phyloP scores from a whole-genome alignment of 495 filamentous ascomycete species.

The Xylaria sp. region DNA sequence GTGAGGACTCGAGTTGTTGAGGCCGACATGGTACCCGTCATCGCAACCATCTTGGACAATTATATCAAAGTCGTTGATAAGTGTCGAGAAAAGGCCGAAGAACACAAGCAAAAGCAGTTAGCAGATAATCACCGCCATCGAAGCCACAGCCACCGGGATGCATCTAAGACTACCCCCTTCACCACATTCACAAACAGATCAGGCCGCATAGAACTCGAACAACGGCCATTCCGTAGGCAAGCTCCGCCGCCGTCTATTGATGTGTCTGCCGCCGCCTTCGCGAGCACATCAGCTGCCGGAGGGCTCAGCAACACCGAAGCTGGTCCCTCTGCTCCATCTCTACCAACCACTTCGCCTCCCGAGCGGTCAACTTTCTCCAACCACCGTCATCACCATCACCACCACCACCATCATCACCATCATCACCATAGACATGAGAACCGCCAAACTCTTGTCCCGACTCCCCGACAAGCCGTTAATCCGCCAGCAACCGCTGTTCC shows the following conservation, averaged over 20 bases:
- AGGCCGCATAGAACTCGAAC: slow-evolving; percentile 50
- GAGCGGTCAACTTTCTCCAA: slow-evolving; percentile 70
- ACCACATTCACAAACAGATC: slow-evolving; percentile 60
- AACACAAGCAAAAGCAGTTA: slow-evolving; percentile 60
- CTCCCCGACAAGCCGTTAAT: slow-evolving; percentile 64
- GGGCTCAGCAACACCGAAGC: slow-evolving; percentile 54
- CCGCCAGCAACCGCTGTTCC: slow-evolving; percentile 72
- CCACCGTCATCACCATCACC: slow-evolving; percentile 57
- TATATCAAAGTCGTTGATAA: slow-evolving; percentile 96
- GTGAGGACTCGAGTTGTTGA: slow-evolving; percentile 95
- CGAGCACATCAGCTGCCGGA: slow-evolving; percentile 52
- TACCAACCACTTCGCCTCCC: slow-evolving; percentile 74
- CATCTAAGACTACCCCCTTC: slow-evolving; percentile 55
- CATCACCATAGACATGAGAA: slow-evolving; percentile 66
- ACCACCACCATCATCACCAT: slow-evolving; percentile 67
- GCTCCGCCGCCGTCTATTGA: slow-evolving; percentile 55
- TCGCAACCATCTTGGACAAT: slow-evolving; percentile 98
- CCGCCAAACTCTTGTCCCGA: slow-evolving; percentile 60
- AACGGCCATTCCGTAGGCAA: slow-evolving; percentile 54
- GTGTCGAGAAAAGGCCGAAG: slow-evolving; percentile 82
- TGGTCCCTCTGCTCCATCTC: slow-evolving; percentile 69
- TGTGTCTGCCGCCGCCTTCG: slow-evolving; percentile 51
- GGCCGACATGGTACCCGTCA: slow-evolving; percentile 98
- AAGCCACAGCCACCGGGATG: slow-evolving; percentile 48
- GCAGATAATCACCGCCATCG: slow-evolving; percentile 51